Base-by-base conservation (phyloP, 2,329 filamentous ascomycete species). In the Fusarium sp. region DNA sequence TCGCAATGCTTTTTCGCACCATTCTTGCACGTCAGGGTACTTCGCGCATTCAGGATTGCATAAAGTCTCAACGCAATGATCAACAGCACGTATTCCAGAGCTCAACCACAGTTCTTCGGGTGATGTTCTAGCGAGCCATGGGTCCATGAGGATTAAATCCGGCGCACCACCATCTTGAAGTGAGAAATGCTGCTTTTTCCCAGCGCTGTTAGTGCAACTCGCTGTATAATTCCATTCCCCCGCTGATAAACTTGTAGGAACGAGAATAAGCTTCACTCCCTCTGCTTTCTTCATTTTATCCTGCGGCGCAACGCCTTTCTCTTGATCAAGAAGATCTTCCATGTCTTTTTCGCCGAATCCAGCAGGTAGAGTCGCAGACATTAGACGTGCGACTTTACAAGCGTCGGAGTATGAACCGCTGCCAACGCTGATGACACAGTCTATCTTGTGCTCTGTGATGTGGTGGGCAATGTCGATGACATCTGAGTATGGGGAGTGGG, bases 371-470 rank as follows among this genome's bases (percentile, higher is more conserved):
- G 65, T 69, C 0, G 67, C 65, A 0, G 66, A 69, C 46, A 69
- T 59, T 1, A 69, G 35, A 8, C 67, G 67, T 2, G 67, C 66
- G 1, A 69, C 59, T 43, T 69, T 69, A 12, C 67, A 69, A 4
- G 65, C 67, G 2, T 69, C 67, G 1, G 66, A 69, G 18, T 69
- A 69, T 2, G 67, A 69, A 11, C 67, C 67, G 7, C 67, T 69
- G 0, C 67, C 67, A 0, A 69, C 40, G 2, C 67, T 59, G 12
- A 69, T 15, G 1, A 70, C 15, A 32, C 67, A 69, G 5, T 69
- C 66, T n/a, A 65, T 43, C 0, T 28, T 23, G 6, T 70, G 16
- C 7, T 43, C n/a, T 1, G 23, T 70, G n/a, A 70, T 65, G 2
- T 21, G 11, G 0, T 69, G 59, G 0, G 67, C 59, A 5, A 69